Base-by-base conservation (phyloP, 2,329 filamentous ascomycete species). In the Aspergillaceae sp. region DNA sequence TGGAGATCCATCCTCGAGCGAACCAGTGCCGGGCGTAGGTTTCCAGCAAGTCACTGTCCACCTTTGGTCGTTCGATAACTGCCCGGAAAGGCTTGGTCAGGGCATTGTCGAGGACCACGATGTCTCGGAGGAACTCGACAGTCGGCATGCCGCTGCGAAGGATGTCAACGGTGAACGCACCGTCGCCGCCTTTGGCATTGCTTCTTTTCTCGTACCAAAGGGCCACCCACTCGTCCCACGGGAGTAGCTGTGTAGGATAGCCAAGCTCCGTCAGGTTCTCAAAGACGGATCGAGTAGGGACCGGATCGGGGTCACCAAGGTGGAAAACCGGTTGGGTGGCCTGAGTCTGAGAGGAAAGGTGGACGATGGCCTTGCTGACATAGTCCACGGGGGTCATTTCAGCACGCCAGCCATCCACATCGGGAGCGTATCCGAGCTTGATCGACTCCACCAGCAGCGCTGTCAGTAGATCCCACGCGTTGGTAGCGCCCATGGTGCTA, bases 311-410 rank as follows among this genome's bases (percentile, higher is more conserved):
- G 53, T 90, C 84, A 4, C 86, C 86, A 0, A 90, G 71, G 55
- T 90, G 86, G 66, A 86, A 87, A 5, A 89, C 68, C 0, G 74
- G 74, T 56, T 86, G 83, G 7, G 80, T 73, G 1, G 74, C 72
- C 33, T 82, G 73, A 0, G 70, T 76, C 48, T 87, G 75, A 53
- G 83, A 80, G 36, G 82, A 76, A 19, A 90, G 75, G 11, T 84
- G 79, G 27, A 86, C 71, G 53, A 91, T 86, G 3, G 84, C 80
- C 51, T 80, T 81, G 66, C 82, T 86, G 48, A 89, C 84, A 57
- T 87, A 89, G 64, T 91, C 86, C 9, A 88, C 86, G 0, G 86
- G 86, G 0, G 86, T 89, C 86, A 90, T 90, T 67, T 91, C 86
- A 1, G 84, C 78, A 42, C 82, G 79, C 86, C 86, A 91, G 37